Evolutionary conservation across 495 filamentous ascomycete species (phyloP), one percentile per base, ranked within the genome.

Genomic region (Niebla homalea): DNA sequence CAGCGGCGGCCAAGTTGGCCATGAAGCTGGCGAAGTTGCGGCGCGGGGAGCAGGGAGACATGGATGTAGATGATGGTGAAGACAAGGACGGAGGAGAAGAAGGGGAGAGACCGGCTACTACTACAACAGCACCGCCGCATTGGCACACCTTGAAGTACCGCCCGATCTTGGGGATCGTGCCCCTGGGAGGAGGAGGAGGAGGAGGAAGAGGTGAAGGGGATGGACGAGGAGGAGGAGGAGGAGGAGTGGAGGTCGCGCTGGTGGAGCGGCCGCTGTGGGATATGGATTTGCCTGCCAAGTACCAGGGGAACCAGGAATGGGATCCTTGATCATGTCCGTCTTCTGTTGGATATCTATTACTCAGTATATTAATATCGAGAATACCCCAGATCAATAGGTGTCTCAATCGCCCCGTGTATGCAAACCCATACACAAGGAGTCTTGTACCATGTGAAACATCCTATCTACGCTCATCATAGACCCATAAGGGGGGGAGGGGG

Each of bases 71-170:
- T 8, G 64, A 63, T 23, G 61, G 69, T 18, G 50, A 73, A 23
- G 69, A 72, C 26, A 62, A 63, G 14, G 59, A 67, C 16, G 10
- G 18, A 44, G 43, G 15, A 26, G 43, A 7, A 14, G 16, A 19
- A 5, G 38, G 20, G 10, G 38, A 41, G 1, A 22, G 2, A 1
- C 16, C 37, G 37, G 37, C 3, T 40, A 11, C 8, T 6, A 14
- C 58, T 49, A 55, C 63, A 50, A 20, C 23, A 36, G 25, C 40
- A 29, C 44, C 36, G 26, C 66, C 70, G 19, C 81, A 74, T 57
- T 97, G 88, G 89, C 77, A 76, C 55, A 90, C 88, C 8, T 87
- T 84, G 66, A 89, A 92, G 61, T 99, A 95, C 62, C 73, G 88
- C 50, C 84, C 89, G 8, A 87, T 99, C 52, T 66, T 99, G 56